Evolutionary conservation across 495 filamentous ascomycete species (phyloP).

Genomic region (Penicillium bialowiezense): DNA sequence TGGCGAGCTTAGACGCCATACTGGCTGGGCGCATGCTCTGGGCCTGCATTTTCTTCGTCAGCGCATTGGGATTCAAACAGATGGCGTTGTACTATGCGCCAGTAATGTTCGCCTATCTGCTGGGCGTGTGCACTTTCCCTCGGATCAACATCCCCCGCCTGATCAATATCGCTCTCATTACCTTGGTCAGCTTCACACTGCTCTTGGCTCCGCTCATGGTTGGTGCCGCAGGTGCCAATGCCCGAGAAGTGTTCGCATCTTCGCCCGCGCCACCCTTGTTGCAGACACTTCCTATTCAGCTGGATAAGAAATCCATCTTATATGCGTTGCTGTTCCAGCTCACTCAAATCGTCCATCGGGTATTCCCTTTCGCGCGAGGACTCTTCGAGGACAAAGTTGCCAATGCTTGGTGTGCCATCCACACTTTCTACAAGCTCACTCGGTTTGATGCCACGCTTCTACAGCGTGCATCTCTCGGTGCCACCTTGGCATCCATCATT

Average conservation of each 20-base stretch:
- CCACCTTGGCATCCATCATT: conserved; percentile 72
- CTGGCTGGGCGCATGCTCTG: conserved; percentile 80
- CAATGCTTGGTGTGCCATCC: conserved; percentile 93
- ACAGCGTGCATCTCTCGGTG: conserved; percentile 71
- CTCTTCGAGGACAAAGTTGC: conserved; percentile 98
- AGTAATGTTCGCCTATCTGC: conserved; percentile 83
- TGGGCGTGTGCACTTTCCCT: conserved; percentile 80
- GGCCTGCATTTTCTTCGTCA: conserved; percentile 92
- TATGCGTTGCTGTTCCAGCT: conserved; percentile 73
- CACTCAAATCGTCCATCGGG: conserved; percentile 76
- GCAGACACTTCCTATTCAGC: conserved; percentile 51
- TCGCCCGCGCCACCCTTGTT: conserved; percentile 56
- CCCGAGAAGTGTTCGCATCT: conserved; percentile 33
- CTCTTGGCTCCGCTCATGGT: conserved; percentile 71
- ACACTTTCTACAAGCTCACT: conserved; percentile 82
- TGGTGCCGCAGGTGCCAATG: conserved; percentile 42
- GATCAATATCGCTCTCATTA: conserved; percentile 69
- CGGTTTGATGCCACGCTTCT: conserved; percentile 63
- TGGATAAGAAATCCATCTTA: conserved; percentile 63
- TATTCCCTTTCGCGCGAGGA: conserved; percentile 91
- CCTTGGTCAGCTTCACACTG: conserved; percentile 67
- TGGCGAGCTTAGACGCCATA: conserved; percentile 85
- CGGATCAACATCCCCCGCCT: conserved; percentile 66
- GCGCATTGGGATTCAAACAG: conserved; percentile 91
- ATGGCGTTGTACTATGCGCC: conserved; percentile 98